Evolutionary conservation across 108 stramenopile species (phyloP), one percentile per base, ranked within the genome.

Genomic region (Skeletonema grethae): DNA sequence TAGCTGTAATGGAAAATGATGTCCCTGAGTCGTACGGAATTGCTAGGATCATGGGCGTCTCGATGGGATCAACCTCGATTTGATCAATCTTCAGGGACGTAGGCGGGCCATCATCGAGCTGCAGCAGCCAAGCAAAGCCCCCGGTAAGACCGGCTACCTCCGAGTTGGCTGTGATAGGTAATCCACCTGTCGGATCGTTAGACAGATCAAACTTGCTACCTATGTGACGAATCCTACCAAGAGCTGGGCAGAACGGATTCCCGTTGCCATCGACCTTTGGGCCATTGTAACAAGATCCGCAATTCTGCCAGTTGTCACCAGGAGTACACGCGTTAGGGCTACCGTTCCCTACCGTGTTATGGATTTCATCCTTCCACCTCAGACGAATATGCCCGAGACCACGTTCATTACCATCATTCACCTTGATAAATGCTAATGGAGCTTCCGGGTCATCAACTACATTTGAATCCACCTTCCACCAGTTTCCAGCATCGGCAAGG

Each of bases 91-190:
- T 48, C n/a, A 73, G 24, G 0, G 29, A 53, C 48, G 53, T 66
- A 13, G 81, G 81, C 16, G 81, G 69, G 11, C 81, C 81, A 12
- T 61, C 59, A 22, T 77, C 45, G n/a, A 82, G 36, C 22, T 65
- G 34, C 3, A 82, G 34, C 6, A 72, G 43, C 81, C 81, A 82
- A 0, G 70, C 81, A 63, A 73, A 82, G 0, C 81, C 81, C 65
- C 81, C 81, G 2, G 57, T 46, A 15, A 60, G 57, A 7, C 81
- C 76, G 18, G 62, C 71, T 9, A 77, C 53, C 29, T 82, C 81
- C 0, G 76, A 35, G 16, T 77, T 70, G 7, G 81, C 81, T 36
- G 81, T 82, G 5, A 82, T 64, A 3, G 76, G 76, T 18, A 82
- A 16, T 15, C 71, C 77, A 3, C 46, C 46, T 0, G 24, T 22